Evolutionary conservation across 805 yeast species (phyloP), one percentile per base, ranked within the genome.

Genomic region (Yarrowia porcina): DNA sequence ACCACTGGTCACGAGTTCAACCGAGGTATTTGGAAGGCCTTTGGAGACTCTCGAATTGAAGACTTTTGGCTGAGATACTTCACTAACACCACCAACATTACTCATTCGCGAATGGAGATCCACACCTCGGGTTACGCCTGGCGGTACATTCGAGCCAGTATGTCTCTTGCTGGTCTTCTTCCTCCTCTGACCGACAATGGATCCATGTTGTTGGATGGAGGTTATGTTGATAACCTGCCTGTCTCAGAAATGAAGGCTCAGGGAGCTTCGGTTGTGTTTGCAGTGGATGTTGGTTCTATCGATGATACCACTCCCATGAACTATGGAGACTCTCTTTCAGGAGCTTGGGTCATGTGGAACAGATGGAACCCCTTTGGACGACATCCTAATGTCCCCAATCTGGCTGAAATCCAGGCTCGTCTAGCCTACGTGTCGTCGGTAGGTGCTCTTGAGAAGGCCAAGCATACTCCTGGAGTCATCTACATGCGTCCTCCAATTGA

Each of bases 1-100:
- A 89, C 96, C 11, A 94, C 99, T 0, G 99, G 99, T 0, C 97
- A 94, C 74, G 98, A 91, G 73, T 93, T 93, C 74, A 93, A 93
- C 73, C 80, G 98, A 67, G 98, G 99, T 56, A 84, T 93, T n/a
- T 94, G 97, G 97, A 93, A 94, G 73, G 84, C 90, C 0, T 89
- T 93, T 76, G 97, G 98, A 0, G 93, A 90, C 66, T 82, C 86
- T 13, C 86, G 97, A 69, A 90, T 93, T 67, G 99, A 93, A 72
- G 99, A 93, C 72, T 93, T 93, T 73, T 93, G 99, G 99, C 81
- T 93, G 65, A 85, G 82, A 65, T 93, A 83, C 72, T 93, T 83
- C 71, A 86, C 94, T 70, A 93, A 94, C 71, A 90, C 98, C 1
- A 93, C 99, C 15, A 93, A 93, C 71, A 90, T 93, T 61, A 94